Conservation (phyloP, 2,329 filamentous ascomycete species). For the Davidsoniella virescens region DNA sequence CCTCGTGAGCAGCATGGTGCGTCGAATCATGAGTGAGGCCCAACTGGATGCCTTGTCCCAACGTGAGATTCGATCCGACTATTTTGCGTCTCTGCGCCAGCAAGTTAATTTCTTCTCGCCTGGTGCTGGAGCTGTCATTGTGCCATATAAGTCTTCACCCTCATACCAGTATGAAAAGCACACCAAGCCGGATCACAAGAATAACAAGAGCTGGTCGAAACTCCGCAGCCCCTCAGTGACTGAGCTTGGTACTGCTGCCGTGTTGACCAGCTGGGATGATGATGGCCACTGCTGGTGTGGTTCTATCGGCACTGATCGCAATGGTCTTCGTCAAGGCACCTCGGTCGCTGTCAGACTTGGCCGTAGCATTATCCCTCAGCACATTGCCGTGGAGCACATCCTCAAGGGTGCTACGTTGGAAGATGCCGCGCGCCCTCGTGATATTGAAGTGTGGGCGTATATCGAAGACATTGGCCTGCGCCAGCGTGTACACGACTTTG, state of each 20-base stretch:
- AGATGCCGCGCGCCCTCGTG: conserved; percentile 43
- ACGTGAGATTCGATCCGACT: conserved; percentile 29
- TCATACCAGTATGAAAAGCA: conserved; percentile 26
- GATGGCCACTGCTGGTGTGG: conserved; percentile 83
- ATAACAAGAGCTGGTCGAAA: conserved; percentile 11
- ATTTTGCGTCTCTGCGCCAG: conserved; percentile 28
- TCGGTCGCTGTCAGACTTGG: conserved; percentile 49
- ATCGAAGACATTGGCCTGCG: conserved; percentile 31
- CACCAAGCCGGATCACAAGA: conserved; percentile 11
- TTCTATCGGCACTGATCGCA: conserved; percentile 24
- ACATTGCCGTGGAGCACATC: conserved; percentile 60
- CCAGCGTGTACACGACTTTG: conserved; percentile 27
- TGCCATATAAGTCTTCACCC: conserved; percentile 43
- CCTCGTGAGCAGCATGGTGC: conserved; percentile 27
- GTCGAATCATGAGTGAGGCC: conserved; percentile 27
- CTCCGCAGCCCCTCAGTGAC: background rate
- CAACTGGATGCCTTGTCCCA: conserved; percentile 31
- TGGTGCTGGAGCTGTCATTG: conserved; percentile 49
- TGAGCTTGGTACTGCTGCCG: conserved; percentile 29
- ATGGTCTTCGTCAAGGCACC: conserved; percentile 33
- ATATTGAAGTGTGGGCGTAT: conserved; percentile 54
- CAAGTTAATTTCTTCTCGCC: conserved; percentile 59
- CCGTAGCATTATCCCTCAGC: conserved; percentile 43
- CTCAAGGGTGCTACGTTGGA: conserved; percentile 43
- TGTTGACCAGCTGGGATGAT: conserved; percentile 55